Base-by-base conservation (phyloP, 2,329 filamentous ascomycete genomes). In the Botryotinia narcissicola region DNA sequence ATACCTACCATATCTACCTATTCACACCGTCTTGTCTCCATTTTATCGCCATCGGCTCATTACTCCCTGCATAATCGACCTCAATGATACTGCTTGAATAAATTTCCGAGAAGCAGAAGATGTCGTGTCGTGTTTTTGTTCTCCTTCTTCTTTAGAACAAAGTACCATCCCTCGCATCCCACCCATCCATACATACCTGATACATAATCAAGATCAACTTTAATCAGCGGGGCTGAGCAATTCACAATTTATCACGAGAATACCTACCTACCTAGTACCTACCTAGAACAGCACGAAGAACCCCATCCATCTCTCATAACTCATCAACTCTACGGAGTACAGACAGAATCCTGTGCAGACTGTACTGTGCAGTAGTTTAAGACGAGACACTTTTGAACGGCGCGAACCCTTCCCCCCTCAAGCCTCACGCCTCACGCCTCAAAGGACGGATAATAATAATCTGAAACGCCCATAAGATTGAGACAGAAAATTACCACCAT, bases 221-320 rank as follows among this genome's bases (percentile, higher is more conserved):
- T 70, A 48, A 59, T 48, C 54, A n/a, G 22, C 29, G 68, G 40
- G 68, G 68, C 67, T 70, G 67, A 70, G 67, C 51, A 60, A 29
- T 29, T 54, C 51, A 18, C n/a, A 32, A 57, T 57, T 57, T 18
- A 57, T 57, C 48, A 54, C 48, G 48, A 51, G 48, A 51, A 16
- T n/a, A 44, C 10, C 48, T 42, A 44, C 10, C 48, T 42, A 42
- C 40, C 40, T 14, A 40, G 37, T 42, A 32, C 10, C 22, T 12
- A 51, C 12, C 22, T 14, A 51, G 25, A 16, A 59, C 48, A 6
- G 57, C 16, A 25, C 57, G 57, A 60, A 25, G 9, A 22, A 60
- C 22, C 10, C 22, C 10, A 60, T 46, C 25, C 20, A 54, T 54
- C 48, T 29, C 32, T 42, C 29, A 3, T n/a, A 29, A 51, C 10